Evolutionary conservation across 1,284 basidiomycete genomes (phyloP).

Genomic region (Sutorius eximius): DNA sequence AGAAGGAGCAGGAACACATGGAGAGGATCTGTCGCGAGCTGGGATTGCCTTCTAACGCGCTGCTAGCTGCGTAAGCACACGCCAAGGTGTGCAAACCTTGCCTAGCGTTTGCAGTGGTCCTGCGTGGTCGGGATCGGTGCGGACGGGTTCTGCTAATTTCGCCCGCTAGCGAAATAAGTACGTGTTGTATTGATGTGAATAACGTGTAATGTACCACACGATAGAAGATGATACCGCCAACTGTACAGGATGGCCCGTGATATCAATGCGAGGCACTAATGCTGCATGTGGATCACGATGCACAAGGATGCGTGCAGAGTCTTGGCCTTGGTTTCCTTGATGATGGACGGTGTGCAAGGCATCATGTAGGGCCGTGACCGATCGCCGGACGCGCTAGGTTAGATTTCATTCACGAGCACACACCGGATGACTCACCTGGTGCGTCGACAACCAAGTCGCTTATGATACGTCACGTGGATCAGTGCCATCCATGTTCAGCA

Average conservation of each 20-base stretch:
- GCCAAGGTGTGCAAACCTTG: neutral
- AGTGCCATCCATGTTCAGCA: neutral
- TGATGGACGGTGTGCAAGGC: neutral
- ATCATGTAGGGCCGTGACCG: neutral
- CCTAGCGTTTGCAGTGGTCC: too few relatives aligned
- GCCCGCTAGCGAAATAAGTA: neutral
- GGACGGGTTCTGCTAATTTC: too few relatives aligned
- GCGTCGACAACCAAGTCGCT: neutral
- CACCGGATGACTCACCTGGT: neutral
- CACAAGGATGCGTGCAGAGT: neutral
- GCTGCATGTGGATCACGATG: neutral
- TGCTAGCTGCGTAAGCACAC: conserved; percentile 19
- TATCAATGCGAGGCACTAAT: neutral
- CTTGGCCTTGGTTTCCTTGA: neutral
- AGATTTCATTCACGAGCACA: neutral
- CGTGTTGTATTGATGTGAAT: neutral
- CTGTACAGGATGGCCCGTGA: too few relatives aligned
- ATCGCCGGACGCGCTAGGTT: neutral
- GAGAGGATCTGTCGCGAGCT: conserved; percentile 30
- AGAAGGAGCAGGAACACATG: conserved; percentile 32
- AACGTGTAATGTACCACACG: neutral
- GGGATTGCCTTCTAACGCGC: conserved; percentile 28
- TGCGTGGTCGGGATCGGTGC: too few relatives aligned
- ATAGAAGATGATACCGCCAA: neutral
- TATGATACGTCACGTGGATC: neutral